Conservation (phyloP, 1,284 basidiomycete species). For the Takashimella koratensis region DNA sequence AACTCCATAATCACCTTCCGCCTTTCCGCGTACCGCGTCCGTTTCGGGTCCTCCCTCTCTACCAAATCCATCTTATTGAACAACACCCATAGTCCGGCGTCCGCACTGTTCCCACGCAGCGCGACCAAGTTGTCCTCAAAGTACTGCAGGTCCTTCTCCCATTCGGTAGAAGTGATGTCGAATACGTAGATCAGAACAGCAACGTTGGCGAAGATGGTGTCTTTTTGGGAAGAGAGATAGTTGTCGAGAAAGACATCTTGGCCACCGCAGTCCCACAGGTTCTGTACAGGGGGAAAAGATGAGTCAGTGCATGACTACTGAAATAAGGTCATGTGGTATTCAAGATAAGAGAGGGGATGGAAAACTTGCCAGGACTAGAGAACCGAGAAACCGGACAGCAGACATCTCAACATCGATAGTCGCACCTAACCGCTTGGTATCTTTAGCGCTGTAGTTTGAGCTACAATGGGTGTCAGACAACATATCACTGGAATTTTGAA, state of each 20-base stretch:
- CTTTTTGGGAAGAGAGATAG: slow-evolving; percentile 83
- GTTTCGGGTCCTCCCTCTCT: slow-evolving; percentile 56
- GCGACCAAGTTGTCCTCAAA: slow-evolving; percentile 81
- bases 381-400: slow-evolving; percentile 89
- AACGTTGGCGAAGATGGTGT: slow-evolving; percentile 91
- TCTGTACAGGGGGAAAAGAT: slow-evolving; percentile 42
- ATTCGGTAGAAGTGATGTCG: slow-evolving; percentile 71
- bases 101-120: slow-evolving; percentile 58
- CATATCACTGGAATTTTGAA: neutral
- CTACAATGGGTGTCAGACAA: slow-evolving; percentile 49
- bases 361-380: slow-evolving; percentile 40
- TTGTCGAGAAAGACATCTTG: slow-evolving; percentile 98
- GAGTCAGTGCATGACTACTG: neutral
- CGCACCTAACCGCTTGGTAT: slow-evolving; percentile 86
- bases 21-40: slow-evolving; percentile 63
- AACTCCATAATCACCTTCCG: slow-evolving; percentile 63
- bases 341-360: neutral
- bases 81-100: slow-evolving; percentile 82
- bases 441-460: slow-evolving; percentile 87
- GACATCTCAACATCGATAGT: slow-evolving; percentile 98
- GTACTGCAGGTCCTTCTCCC: slow-evolving; percentile 70
- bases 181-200: slow-evolving; percentile 98
- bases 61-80: slow-evolving; percentile 92
- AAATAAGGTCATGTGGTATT: neutral
- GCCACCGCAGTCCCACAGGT: slow-evolving; percentile 97